Base-by-base conservation (phyloP, 768 basidiomycete species). In the Daedaleopsis nitida region DNA sequence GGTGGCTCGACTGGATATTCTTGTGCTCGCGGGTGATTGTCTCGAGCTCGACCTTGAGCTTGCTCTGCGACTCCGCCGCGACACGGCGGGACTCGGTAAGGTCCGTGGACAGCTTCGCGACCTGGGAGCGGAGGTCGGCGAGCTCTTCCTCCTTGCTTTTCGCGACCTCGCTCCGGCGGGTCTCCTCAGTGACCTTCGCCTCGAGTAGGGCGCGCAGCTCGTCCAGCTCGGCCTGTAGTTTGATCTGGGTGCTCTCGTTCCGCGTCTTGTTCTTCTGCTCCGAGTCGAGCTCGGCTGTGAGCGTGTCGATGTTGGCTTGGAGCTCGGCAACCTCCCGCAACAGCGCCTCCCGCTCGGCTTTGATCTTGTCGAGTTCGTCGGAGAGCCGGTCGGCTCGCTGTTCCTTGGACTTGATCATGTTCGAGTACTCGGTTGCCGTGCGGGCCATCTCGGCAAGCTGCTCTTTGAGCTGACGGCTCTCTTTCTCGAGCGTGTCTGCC, bases 111-210 rank as follows among this genome's bases (percentile, higher is more conserved):
- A 92, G 75, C 43, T 81, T 79, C 19, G 71, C 69, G 21, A 83
- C 82, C 67, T 93, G 87, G 11, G 70, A 69, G 21, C 95, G 87
- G 7, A 99, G 79, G 34, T 86, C 81, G 0, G 75, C 72, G 12
- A 98, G 84, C 73, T 99, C 96, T 48, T 85, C 80, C 65, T 98
- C 95, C 68, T 88, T 92, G 74, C 90, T 89, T 73, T 87, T 88
- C 72, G 94, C 92, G 0, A 87, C 93, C 70, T 97, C 92, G 37
- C 81, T 83, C 17, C 92, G 84, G 34, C 88, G 87, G 10, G 85
- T 89, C 68, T 94, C 95, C 72, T 98, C 95, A 24, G 86, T 88
- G 0, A 88, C 83, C 73, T 94, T 97, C 1, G 91, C 90, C 49
- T 88, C 87, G 77, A 97, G 84, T 14, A 91, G 76, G n/a, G 83